Evolutionary conservation across 2,329 filamentous ascomycete species (phyloP).

Genomic region (Achaetomium macrosporum): DNA sequence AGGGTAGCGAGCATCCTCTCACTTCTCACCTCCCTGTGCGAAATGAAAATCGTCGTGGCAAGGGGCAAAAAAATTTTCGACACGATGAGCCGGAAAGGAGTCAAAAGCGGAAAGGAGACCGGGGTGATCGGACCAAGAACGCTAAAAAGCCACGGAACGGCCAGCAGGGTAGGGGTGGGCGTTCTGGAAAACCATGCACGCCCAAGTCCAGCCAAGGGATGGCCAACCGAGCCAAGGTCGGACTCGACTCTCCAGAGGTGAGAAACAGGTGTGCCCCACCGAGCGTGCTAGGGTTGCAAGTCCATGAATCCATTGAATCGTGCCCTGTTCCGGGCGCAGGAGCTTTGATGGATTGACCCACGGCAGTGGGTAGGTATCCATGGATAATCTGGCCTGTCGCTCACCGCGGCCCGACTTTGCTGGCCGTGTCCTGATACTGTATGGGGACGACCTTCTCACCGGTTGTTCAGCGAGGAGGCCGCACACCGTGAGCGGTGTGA

Average conservation of each 20-base stretch:
- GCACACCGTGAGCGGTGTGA: too few species aligned
- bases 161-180: constrained; percentile 18
- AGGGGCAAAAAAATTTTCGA: constrained; percentile 24
- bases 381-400: constrained; percentile 24
- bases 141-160: constrained; percentile 15
- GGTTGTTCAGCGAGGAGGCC: constrained; percentile 1
- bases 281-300: constrained; percentile 8
- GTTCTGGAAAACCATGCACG: constrained; percentile 18
- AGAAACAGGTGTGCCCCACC: constrained; percentile 13
- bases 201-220: neutral
- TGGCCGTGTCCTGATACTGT: constrained; percentile 15
- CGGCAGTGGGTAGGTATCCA: constrained; percentile 28
- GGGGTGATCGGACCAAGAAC: neutral
- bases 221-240: constrained; percentile 18
- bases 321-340: constrained; percentile 12
- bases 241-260: constrained; percentile 19
- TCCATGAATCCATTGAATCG: neutral
- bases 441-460: neutral
- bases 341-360: constrained; percentile 29
- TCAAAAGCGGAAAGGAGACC: constrained; percentile 17
- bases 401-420: constrained; percentile 22
- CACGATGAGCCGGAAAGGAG: constrained; percentile 23
- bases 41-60: constrained; percentile 14
- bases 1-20: constrained; percentile 1
- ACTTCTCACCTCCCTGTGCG: constrained; percentile 4